These are phyloP conservation scores for Annona squamosa DNA, from an alignment of 164 flowering plant genomes.

Conservation along the genomic window DNA sequence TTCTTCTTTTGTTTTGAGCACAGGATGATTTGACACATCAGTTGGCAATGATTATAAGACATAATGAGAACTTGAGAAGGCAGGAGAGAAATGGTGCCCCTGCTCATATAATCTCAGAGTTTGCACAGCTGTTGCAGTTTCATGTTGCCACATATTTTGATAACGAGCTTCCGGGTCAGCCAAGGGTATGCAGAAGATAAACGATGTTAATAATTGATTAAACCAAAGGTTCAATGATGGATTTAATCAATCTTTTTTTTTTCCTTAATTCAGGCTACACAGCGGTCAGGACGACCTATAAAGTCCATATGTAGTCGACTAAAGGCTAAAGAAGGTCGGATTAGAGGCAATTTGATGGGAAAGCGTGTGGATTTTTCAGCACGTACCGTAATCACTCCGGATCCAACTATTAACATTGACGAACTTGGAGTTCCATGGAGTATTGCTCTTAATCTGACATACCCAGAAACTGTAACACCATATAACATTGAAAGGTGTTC, in stretches of 20 bases:
- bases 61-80: constrained; percentile 83
- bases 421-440: constrained; percentile 98
- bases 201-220: not conserved
- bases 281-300: constrained; percentile 92
- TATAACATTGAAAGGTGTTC: constrained; percentile 90
- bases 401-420: constrained; percentile 96
- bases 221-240: not conserved
- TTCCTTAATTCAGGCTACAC: constrained; percentile 68
- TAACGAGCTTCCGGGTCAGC: constrained; percentile 97
- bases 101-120: constrained; percentile 93
- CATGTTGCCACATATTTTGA: constrained; percentile 98
- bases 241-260: not conserved
- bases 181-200: constrained; percentile 52
- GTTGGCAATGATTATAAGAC: constrained; percentile 62
- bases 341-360: constrained; percentile 98
- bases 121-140: constrained; percentile 92
- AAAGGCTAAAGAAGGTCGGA: constrained; percentile 98
- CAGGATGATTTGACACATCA: constrained; percentile 84
- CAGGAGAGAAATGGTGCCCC: constrained; percentile 98
- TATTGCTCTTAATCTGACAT: constrained; percentile 92
- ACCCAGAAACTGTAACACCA: constrained; percentile 98
- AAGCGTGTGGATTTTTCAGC: constrained; percentile 98
- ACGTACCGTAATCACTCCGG: constrained; percentile 95
- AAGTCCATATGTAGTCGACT: constrained; percentile 97
- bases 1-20: not conserved